Conservation (phyloP, 495 filamentous ascomycete species). For the Aspergillus taichungensis region DNA sequence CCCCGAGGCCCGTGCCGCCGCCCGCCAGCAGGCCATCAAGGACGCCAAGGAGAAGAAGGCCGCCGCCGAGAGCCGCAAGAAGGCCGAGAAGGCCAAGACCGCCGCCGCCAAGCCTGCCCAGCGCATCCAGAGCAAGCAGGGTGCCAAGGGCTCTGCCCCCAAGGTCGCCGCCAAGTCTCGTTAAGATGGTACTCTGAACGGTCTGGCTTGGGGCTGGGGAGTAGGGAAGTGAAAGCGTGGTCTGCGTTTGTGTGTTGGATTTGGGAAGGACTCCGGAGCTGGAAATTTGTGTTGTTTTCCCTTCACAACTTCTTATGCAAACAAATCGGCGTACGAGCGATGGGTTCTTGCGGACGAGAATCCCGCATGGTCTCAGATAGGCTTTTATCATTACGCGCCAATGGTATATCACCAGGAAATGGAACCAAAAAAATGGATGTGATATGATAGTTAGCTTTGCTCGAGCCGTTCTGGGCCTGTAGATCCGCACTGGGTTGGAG, state of each 20-base stretch:
- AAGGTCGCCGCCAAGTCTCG: constrained; percentile 85
- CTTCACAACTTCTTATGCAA: constrained; percentile 12
- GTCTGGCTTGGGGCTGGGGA: constrained; percentile 25
- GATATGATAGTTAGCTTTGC: constrained; percentile 11
- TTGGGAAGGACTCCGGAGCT: constrained; percentile 23
- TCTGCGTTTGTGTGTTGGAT: not conserved
- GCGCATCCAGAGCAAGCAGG: constrained; percentile 90
- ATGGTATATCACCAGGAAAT: constrained; percentile 13
- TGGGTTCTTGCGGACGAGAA: constrained; percentile 12
- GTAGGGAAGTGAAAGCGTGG: constrained; percentile 6
- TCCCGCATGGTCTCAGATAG: constrained; percentile 16
- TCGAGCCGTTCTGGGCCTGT: constrained; percentile 6
- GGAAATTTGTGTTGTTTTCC: constrained; percentile 17
- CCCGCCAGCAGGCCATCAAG: constrained; percentile 84
- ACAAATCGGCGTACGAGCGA: constrained; percentile 18
- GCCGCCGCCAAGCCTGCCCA: constrained; percentile 60
- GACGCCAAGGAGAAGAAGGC: constrained; percentile 96
- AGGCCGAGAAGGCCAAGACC: constrained; percentile 97
- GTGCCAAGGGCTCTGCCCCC: constrained; percentile 77
- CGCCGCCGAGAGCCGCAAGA: constrained; percentile 81
- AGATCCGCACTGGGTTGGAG: constrained; percentile 2
- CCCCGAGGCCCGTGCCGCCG: constrained; percentile 89
- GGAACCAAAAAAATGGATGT: constrained; percentile 13
- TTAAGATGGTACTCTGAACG: constrained; percentile 46
- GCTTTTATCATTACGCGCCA: constrained; percentile 16